Conservation (phyloP, 2,329 filamentous ascomycete genomes). For the Trichoderma sp. region DNA sequence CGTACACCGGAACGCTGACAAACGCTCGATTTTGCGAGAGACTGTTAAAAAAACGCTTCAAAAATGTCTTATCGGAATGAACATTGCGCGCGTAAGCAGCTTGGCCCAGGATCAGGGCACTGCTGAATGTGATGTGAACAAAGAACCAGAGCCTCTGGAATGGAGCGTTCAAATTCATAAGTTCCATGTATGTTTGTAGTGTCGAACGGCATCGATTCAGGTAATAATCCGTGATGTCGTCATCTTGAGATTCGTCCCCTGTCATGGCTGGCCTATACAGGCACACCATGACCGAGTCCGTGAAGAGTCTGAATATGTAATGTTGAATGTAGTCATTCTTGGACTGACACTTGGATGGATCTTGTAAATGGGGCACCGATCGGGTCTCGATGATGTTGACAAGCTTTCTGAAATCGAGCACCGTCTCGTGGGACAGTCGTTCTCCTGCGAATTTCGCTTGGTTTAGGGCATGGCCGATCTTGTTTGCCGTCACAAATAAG, state of each 20-base stretch:
- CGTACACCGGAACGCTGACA: not conserved
- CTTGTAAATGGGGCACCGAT: constrained; percentile 7
- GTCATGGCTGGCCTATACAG: constrained; percentile 1
- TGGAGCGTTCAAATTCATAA: not conserved
- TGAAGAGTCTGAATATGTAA: not conserved
- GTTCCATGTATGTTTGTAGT: constrained; percentile 3
- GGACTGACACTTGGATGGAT: not conserved
- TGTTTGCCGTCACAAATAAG: constrained; percentile 5
- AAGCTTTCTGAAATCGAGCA: constrained; percentile 2
- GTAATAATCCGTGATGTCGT: not conserved
- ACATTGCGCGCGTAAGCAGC: not conserved
- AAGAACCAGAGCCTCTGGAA: constrained; percentile 7
- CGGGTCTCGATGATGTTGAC: constrained; percentile 1
- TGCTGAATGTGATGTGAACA: constrained; percentile 10
- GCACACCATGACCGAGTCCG: not conserved
- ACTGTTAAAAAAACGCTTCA: constrained; percentile 3
- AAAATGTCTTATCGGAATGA: not conserved
- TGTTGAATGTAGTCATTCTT: constrained; percentile 10
- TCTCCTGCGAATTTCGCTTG: constrained; percentile 1
- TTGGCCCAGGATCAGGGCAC: not conserved
- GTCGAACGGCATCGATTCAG: constrained; percentile 3
- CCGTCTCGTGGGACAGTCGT: not conserved
- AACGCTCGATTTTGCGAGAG: not conserved
- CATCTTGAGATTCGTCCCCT: not conserved
- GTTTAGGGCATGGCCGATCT: not conserved